Percentiles rank a stretch among this genome's conserved stretches.
Conservation (phyloP, 2,329 filamentous ascomycete genomes). For the Calonectria hawksworthii region DNA sequence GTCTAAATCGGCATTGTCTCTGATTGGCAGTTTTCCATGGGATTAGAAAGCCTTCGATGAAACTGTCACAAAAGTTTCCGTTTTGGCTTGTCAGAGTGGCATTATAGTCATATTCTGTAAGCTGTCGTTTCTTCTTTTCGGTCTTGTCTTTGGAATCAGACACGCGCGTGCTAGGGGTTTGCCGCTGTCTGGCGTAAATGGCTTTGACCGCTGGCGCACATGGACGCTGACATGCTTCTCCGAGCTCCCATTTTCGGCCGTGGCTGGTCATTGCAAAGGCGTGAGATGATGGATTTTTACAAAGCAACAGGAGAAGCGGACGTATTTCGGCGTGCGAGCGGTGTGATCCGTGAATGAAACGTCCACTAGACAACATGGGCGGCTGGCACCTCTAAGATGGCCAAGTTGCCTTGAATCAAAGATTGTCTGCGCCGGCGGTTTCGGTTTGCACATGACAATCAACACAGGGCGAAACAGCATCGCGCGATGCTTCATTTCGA, state of each 20-base stretch:
- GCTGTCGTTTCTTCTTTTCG: not conserved
- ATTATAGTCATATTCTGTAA: not conserved
- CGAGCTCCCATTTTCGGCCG: not conserved
- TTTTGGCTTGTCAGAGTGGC: not conserved
- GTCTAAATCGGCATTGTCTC: not conserved
- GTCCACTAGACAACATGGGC: not conserved
- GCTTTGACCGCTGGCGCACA: not conserved
- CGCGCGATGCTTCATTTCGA: not conserved
- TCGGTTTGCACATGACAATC: not conserved
- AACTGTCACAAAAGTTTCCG: not conserved
- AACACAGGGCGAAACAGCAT: not conserved
- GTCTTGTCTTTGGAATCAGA: not conserved
- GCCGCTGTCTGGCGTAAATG: not conserved
- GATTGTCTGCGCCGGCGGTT: not conserved
- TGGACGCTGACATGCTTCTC: not conserved
- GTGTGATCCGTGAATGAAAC: not conserved
- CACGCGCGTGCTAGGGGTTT: not conserved
- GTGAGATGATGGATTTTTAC: not conserved
- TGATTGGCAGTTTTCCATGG: not conserved
- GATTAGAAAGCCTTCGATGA: not conserved
- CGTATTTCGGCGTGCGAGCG: not conserved
- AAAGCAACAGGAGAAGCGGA: not conserved
- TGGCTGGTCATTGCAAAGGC: too few species aligned
- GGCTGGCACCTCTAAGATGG: not conserved
- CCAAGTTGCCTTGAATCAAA: too few species aligned